Conservation (phyloP, 805 yeast species). For the Candida loeiensis region DNA sequence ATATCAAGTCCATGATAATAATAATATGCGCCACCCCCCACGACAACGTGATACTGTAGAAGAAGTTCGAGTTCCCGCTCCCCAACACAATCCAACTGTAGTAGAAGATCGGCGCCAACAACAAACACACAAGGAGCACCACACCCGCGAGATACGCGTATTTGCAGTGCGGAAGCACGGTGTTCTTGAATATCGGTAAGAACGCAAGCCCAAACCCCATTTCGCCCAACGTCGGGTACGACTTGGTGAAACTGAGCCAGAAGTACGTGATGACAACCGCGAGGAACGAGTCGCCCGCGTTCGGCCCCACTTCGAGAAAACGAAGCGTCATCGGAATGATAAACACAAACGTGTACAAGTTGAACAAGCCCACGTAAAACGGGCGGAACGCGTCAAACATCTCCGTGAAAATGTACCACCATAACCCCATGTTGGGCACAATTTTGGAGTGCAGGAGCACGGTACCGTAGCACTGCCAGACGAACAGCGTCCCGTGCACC, state of each 20-base stretch:
- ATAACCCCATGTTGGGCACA: constrained; percentile 86
- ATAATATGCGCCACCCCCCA: constrained; percentile 69
- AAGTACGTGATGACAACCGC: constrained; percentile 44
- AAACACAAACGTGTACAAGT: constrained; percentile 63
- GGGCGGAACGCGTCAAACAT: constrained; percentile 86
- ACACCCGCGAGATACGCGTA: constrained; percentile 46
- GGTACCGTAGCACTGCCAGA: constrained; percentile 47
- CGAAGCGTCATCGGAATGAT: constrained; percentile 72
- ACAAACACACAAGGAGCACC: constrained; percentile 47
- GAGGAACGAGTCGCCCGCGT: constrained; percentile 52
- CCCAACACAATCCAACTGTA: constrained; percentile 93
- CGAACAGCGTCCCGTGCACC: constrained; percentile 22
- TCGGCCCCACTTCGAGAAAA: constrained; percentile 34
- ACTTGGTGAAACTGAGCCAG: constrained; percentile 59
- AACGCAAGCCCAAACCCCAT: constrained; percentile 44
- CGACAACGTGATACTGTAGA: constrained; percentile 87
- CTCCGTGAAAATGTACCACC: constrained; percentile 99
- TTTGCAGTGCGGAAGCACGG: constrained; percentile 44
- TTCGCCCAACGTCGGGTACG: constrained; percentile 86
- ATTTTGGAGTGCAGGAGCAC: constrained; percentile 62
- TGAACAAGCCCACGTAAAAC: constrained; percentile 81
- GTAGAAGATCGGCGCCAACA: constrained; percentile 84
- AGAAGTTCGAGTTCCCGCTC: constrained; percentile 93
- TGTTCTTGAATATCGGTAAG: constrained; percentile 42
- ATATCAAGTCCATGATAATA: constrained; percentile 68